A percentile compares a stretch with the other conserved stretches of the same genome.
These are phyloP conservation scores for Phytophthora pini DNA, from an alignment of 352 stramenopile species.

Conservation along the genomic window DNA sequence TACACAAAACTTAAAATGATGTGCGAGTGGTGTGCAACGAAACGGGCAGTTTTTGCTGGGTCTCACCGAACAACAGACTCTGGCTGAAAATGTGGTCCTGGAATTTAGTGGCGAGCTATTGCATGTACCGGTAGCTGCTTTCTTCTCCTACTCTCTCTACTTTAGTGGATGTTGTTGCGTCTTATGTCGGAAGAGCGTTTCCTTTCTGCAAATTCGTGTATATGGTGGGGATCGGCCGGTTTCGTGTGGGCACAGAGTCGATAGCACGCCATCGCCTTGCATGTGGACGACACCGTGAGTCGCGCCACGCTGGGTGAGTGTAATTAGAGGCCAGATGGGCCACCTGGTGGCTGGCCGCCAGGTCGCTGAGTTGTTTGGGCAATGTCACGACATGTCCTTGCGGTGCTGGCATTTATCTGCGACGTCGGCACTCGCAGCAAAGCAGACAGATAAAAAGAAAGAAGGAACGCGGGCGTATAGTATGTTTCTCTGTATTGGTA, in stretches of 20 bases:
- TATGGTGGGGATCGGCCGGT: not conserved
- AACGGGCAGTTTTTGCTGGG: not conserved
- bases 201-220: constrained; percentile 1
- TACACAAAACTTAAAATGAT: not conserved
- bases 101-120: too few species aligned
- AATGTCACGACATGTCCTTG: constrained; percentile 26
- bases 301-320: constrained; percentile 18
- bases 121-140: constrained; percentile 1
- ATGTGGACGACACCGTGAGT: constrained; percentile 5
- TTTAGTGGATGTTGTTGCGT: not conserved
- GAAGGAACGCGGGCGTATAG: constrained; percentile 5
- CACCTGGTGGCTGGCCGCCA: too few species aligned
- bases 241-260: constrained; percentile 6
- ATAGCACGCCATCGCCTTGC: constrained; percentile 9
- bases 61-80: not conserved
- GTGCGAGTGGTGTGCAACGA: constrained; percentile 3
- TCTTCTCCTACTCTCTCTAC: constrained; percentile 13
- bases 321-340: constrained; percentile 13
- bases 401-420: constrained; percentile 7
- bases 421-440: not conserved
- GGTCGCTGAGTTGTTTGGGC: constrained; percentile 5
- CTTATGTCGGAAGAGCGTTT: constrained; percentile 10
- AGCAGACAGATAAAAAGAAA: not conserved
- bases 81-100: too few species aligned
- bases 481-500: constrained; percentile 48